Evolutionary conservation across 2,329 filamentous ascomycete genomes (phyloP).

Genomic region (Cladosporium sp.): DNA sequence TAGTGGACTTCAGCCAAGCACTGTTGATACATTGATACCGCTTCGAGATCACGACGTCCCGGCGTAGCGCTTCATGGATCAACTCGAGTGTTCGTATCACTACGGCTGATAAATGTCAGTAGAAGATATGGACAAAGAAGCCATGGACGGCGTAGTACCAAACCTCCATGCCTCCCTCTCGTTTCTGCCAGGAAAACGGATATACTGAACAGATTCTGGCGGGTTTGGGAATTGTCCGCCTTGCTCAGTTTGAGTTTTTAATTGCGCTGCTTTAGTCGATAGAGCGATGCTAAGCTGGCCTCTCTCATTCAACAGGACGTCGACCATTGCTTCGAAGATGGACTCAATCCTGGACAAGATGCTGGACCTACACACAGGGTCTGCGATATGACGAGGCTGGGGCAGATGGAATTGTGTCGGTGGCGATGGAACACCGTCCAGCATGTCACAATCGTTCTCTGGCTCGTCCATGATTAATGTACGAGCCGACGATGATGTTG

Average conservation of each 20-base stretch:
- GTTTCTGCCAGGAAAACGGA: conserved; percentile 53
- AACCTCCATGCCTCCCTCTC: conserved; percentile 57
- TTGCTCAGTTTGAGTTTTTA: background rate
- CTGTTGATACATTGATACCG: conserved; percentile 37
- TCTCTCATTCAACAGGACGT: conserved; percentile 44
- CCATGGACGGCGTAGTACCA: conserved; percentile 35
- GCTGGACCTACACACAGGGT: background rate
- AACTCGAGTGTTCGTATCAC: conserved; percentile 53
- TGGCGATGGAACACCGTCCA: background rate
- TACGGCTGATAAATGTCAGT: conserved; percentile 39
- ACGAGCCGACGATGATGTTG: background rate
- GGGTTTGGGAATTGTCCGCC: background rate
- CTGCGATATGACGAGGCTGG: too few relatives aligned
- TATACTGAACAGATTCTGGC: background rate
- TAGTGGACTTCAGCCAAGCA: conserved; percentile 7
- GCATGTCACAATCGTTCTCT: background rate
- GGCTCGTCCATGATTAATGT: conserved; percentile 2
- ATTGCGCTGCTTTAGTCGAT: conserved; percentile 27
- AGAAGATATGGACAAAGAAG: background rate
- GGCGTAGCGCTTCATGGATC: conserved; percentile 49
- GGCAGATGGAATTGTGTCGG: too few relatives aligned
- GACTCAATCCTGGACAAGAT: conserved; percentile 53
- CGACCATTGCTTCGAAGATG: conserved; percentile 50
- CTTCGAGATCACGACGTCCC: conserved; percentile 51
- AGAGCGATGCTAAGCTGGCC: conserved; percentile 48